Evolutionary conservation across 441 rosid species (phyloP).

Genomic region (Pelargonium citronellum): DNA sequence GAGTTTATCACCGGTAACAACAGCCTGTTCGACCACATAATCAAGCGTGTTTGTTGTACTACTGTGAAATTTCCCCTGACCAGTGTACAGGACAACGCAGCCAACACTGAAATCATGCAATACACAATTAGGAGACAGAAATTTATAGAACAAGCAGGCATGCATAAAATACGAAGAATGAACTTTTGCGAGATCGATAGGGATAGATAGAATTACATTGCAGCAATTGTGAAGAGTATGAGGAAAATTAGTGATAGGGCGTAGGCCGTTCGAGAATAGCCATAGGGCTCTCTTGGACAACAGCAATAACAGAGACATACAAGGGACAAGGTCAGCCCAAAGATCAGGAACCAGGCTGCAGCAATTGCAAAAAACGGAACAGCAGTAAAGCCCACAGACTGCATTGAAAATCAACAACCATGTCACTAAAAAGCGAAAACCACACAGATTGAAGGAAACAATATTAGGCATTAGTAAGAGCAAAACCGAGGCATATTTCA

Average conservation of each 20-base stretch:
- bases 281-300: slow-evolving; percentile 29
- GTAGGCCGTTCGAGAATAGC: slow-evolving; percentile 43
- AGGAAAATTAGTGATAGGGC: slow-evolving; percentile 45
- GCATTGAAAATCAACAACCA: slow-evolving; percentile 20
- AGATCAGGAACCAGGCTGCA: slow-evolving; percentile 45
- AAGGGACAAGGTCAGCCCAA: slow-evolving; percentile 43
- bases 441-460: neutral
- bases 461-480: neutral
- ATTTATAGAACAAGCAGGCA: neutral
- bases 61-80: slow-evolving; percentile 49
- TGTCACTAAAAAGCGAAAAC: neutral
- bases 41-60: slow-evolving; percentile 36
- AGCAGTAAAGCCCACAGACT: slow-evolving; percentile 62
- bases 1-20: slow-evolving; percentile 31
- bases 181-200: neutral
- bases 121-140: slow-evolving; percentile 14
- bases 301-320: slow-evolving; percentile 61
- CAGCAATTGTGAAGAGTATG: slow-evolving; percentile 47
- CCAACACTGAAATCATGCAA: slow-evolving; percentile 41
- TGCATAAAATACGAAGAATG: neutral
- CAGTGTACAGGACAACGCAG: slow-evolving; percentile 45
- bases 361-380: slow-evolving; percentile 52
- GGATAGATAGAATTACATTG: slow-evolving; percentile 37
- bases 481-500: neutral
- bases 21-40: slow-evolving; percentile 45